Evolutionary conservation across 345 rosid species (phyloP), one percentile per base, ranked within the genome.

Genomic region (Hibiscus syriacus): DNA sequence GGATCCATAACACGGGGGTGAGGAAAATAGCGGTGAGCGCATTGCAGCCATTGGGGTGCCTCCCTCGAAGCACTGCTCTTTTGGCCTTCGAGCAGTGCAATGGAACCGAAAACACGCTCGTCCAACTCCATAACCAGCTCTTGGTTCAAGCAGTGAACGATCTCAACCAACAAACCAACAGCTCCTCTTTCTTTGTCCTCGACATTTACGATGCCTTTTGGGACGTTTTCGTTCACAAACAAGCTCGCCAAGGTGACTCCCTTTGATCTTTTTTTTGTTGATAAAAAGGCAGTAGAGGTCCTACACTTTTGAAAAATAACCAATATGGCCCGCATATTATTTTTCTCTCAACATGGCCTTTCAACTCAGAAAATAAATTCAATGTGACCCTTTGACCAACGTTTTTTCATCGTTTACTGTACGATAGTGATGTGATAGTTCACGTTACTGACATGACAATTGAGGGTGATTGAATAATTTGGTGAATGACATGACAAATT

Each of bases 1-100:
- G 82, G 4, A 77, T 93, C 43, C 77, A 83, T 27, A 67, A 25
- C 52, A 41, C 82, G 61, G 98, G 98, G 62, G 87, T 88, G 58
- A 78, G 76, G 43, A 90, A 79, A 76, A 60, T 93, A 36, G 82
- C 64, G 0, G 79, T 86, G 12, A 60, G 80, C 4, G 67, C 75
- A 23, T 65, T 93, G 17, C 85, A 74, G 20, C 98, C 98, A 7
- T 63, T 87, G 38, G 97, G 98, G 0, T 93, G 98, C 73, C 88
- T 90, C 52, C 98, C 98, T 23, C 22, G 0, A 0, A 57, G 26
- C 60, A 83, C 97, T 0, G 1, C 2, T 4, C 13, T 12, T 1
- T 48, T 57, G 27, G 74, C 86, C 3, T 90, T 76, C 73, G 70
- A 63, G 39, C 77, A 67, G 38, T 90, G 97, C 84, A 78, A 81